Base-by-base conservation (phyloP, 192 early-diverging fungal genomes). In the Lunasporangiospora selenospora region DNA sequence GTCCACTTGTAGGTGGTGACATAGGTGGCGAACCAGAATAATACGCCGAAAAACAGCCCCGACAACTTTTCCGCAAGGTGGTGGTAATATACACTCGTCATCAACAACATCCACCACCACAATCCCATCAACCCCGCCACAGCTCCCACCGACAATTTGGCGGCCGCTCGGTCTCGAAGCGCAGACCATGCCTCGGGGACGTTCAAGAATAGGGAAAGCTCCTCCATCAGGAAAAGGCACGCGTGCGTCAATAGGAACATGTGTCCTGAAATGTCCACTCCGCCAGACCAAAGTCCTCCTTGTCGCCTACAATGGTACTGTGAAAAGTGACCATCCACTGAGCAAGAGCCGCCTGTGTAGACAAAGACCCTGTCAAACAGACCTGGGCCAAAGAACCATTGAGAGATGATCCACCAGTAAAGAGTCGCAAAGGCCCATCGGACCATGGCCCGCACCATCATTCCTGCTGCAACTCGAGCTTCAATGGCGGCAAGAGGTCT, bases 231-330 rank as follows among this genome's bases (percentile, higher is more conserved):
- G 59, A 92, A 85, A 42, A 94, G 76, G 19, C 79, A 90, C 47
- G 90, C 81, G 75, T 93, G 92, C 3, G 88, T 81, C 57, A 93
- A 67, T 65, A 93, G 66, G 45, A 97, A 87, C 66, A 92, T 93
- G 76, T 97, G 95, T 24, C 95, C 95, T 0, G 89, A 91, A 19
- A 95, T 76, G 82, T 97, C 95, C 62, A 94, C 85, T 5, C 93
- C 95, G 48, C 87, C 88, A 12, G 48, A 33, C 93, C 92, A 95
- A 13, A 55, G 24, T 15, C 93, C 93, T 11, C 90, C 90, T 46
- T 79, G 48, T 21, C 57, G 53, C 30, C 80, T 42, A 40, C 80
- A 79, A 6, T 43, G 45, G 39, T 58, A 31, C 51, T 40, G 76
- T 4, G 56, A 62, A 40, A 57, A 61, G 21, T 63, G 40, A 49